Evolutionary conservation across 1,139 yeast species (phyloP).

Genomic region (Magnusiomyces suaveolens): DNA sequence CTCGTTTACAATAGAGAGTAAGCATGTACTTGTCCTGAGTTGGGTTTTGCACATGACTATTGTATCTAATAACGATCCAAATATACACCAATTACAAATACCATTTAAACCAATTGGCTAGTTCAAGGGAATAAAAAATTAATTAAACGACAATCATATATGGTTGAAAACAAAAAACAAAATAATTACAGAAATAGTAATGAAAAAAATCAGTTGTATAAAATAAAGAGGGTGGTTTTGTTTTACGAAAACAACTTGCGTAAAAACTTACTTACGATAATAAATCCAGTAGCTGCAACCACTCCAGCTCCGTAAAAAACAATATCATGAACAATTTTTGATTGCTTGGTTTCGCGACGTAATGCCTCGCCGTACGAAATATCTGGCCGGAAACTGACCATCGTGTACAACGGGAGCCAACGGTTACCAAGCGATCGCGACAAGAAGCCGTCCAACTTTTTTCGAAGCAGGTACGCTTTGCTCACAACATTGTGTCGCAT

Average conservation of each 20-base stretch:
- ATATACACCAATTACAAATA: no score
- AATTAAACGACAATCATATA: not conserved
- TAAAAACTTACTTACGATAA: conserved; percentile 3
- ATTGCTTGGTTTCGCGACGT: conserved; percentile 40
- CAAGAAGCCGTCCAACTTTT: conserved; percentile 55
- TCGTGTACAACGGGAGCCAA: conserved; percentile 85
- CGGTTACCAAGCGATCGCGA: conserved; percentile 46
- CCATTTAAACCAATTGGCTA: no score
- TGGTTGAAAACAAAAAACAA: not conserved
- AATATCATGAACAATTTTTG: conserved; percentile 24
- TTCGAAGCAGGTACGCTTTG: conserved; percentile 52
- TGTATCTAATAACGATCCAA: no score
- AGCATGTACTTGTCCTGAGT: no score
- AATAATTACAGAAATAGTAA: no score
- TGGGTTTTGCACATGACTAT: no score
- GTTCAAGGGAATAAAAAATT: no score
- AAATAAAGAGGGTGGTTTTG: not conserved
- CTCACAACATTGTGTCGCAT: conserved; percentile 80
- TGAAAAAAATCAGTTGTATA: no score
- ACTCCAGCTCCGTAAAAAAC: conserved; percentile 12
- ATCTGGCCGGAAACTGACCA: conserved; percentile 85
- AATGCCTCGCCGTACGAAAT: conserved; percentile 68
- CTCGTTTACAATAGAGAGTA: no score
- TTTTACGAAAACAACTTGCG: conserved; percentile 9
- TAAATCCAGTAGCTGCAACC: conserved; percentile 6